phyloP scores from a whole-genome alignment of 2,329 filamentous ascomycete species.

The Raffaelea albimanens region DNA sequence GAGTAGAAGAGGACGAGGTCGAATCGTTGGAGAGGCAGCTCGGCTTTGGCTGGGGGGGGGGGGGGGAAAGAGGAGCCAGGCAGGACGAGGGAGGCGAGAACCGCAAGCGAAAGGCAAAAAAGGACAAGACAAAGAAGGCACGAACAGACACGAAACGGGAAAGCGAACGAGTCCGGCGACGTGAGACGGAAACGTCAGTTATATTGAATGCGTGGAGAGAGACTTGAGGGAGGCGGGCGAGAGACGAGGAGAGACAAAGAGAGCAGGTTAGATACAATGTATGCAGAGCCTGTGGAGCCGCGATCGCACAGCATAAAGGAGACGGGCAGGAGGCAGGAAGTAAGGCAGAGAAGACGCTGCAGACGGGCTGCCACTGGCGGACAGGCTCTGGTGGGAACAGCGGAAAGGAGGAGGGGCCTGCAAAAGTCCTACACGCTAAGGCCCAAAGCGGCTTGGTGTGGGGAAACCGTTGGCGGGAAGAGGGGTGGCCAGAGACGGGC shows the following conservation, averaged over 20 bases:
- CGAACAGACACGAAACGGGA: too few species aligned
- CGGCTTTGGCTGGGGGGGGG: too few species aligned
- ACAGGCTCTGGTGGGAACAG: not conserved
- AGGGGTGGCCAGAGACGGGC: not conserved
- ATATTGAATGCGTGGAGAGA: too few species aligned
- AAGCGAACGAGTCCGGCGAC: too few species aligned
- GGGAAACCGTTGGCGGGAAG: conserved; percentile 7
- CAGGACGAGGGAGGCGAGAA: too few species aligned
- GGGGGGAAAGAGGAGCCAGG: too few species aligned
- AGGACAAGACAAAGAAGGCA: not conserved
- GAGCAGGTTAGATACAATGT: not conserved
- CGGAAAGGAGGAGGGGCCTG: not conserved
- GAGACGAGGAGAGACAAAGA: not conserved
- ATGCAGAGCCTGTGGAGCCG: too few species aligned
- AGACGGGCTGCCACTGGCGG: not conserved
- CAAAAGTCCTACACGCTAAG: conserved; percentile 5
- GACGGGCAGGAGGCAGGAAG: not conserved
- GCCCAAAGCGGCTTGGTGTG: conserved; percentile 9
- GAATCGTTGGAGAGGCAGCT: too few species aligned
- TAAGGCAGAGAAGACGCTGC: not conserved
- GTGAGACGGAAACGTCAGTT: too few species aligned
- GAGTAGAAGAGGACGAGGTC: too few species aligned
- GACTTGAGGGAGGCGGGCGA: not conserved
- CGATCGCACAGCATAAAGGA: not conserved
- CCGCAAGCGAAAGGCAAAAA: not conserved